Base-by-base conservation (phyloP, 192 early-diverging fungal species). In the Coemansia sp. region DNA sequence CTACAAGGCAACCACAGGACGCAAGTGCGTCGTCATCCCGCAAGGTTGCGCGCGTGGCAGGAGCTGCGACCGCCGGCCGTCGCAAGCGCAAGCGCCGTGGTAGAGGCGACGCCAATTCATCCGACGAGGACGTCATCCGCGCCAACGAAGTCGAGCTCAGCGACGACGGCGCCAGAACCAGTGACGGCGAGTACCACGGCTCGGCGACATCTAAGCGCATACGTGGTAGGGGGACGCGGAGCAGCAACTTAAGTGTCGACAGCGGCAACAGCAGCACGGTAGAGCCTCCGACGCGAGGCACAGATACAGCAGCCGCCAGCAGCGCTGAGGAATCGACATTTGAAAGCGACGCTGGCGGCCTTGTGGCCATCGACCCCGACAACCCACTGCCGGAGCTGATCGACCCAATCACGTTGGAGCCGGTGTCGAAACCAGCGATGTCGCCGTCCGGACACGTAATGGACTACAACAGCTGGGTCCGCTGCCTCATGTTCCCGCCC, bases 401-500 rank as follows among this genome's bases (percentile, higher is more conserved):
- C 41, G 95, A 98, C 72, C 95, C 95, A 9, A 96, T 98, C 66
- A 96, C 93, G 15, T 71, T 98, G 43, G 94, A 98, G 64, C 87
- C 87, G 23, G 91, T 98, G 17, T 82, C 87, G 9, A 93, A 92
- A 61, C 95, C 95, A 15, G 95, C 95, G 3, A 96, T 98, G 48
- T 95, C 93, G 42, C 94, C 92, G 50, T 96, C 92, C 65, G 95
- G 95, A 17, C 91, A 92, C 73, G 91, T 92, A 40, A 92, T 93
- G 91, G 88, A 90, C 56, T 92, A 90, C 59, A 89, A 93, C 61
- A 91, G 85, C 70, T 93, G 92, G 92, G 89, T 93, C 36, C 89
- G 93, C 38, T 95, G 94, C 63, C 74, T 97, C 58, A 87, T 88
- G 55, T 83, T 78, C 45, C 81, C 75, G 32, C 87, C 89, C 46